phyloP scores from a whole-genome alignment of 768 basidiomycete species.

The Tylopilus vinaceipallidus region DNA sequence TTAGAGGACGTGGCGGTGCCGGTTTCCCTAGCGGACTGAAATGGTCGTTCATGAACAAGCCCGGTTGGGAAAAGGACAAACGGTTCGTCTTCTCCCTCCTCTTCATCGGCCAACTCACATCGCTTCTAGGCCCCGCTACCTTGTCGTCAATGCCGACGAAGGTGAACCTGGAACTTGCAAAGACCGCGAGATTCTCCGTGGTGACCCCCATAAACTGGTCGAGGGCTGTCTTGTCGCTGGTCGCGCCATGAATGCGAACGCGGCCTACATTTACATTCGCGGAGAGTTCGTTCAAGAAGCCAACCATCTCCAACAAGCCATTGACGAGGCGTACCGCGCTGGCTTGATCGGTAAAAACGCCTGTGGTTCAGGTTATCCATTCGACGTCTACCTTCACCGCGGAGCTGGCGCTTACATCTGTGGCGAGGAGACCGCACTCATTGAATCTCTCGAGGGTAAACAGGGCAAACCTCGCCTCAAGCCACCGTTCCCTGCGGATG shows the following conservation, averaged over 20 bases:
- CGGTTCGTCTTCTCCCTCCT: constrained; percentile 44
- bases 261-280: constrained; percentile 99
- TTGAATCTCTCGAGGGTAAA: constrained; percentile 96
- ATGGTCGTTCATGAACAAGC: constrained; percentile 99
- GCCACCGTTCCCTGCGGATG: constrained; percentile 98
- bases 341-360: constrained; percentile 89
- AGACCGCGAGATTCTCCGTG: constrained; percentile 96
- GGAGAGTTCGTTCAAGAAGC: constrained; percentile 98
- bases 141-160: constrained; percentile 98
- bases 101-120: neutral
- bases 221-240: constrained; percentile 98
- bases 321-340: constrained; percentile 89
- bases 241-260: constrained; percentile 94
- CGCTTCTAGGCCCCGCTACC: constrained; percentile 79
- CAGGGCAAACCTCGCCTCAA: constrained; percentile 98
- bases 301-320: constrained; percentile 90
- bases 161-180: constrained; percentile 99
- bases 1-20: constrained; percentile 94
- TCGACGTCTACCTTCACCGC: constrained; percentile 98
- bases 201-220: constrained; percentile 97
- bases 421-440: constrained; percentile 97
- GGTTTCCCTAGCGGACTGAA: constrained; percentile 97
- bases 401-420: constrained; percentile 99
- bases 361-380: constrained; percentile 89
- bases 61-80: constrained; percentile 94